Evolutionary conservation across 179 eudicot species (phyloP).

Genomic region (Beta corolliflora): DNA sequence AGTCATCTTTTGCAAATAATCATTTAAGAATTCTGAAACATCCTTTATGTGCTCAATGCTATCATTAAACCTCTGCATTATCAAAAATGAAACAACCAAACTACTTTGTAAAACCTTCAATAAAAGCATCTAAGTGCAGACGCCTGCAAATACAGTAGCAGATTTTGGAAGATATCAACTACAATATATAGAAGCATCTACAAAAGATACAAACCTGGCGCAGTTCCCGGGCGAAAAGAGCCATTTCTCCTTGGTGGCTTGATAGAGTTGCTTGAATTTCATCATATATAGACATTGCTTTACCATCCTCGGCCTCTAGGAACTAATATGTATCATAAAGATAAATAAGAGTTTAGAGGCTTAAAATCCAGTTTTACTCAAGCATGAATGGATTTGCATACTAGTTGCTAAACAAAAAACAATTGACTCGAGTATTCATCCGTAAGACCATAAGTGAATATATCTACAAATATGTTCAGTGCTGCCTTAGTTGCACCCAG

Average conservation of each 20-base stretch:
- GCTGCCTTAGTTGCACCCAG: background rate
- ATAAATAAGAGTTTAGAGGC: slow-evolving; percentile 2
- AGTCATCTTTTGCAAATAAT: slow-evolving; percentile 55
- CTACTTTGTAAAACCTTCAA: background rate
- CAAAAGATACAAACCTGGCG: slow-evolving; percentile 58
- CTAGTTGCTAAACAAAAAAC: background rate
- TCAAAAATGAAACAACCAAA: slow-evolving; percentile 6
- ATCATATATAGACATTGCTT: slow-evolving; percentile 70
- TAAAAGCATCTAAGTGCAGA: background rate
- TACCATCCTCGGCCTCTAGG: slow-evolving; percentile 58
- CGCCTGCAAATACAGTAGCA: background rate
- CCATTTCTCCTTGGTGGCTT: slow-evolving; percentile 84
- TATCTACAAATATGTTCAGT: background rate
- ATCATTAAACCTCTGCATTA: slow-evolving; percentile 66
- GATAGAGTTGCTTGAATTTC: slow-evolving; percentile 76
- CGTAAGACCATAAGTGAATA: background rate
- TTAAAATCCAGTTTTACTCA: background rate
- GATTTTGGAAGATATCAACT: background rate
- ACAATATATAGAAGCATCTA: background rate
- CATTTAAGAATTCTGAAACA: slow-evolving; percentile 59
- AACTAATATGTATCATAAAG: slow-evolving; percentile 41
- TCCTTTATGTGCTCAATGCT: slow-evolving; percentile 57
- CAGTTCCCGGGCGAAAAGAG: slow-evolving; percentile 82
- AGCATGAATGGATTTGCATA: background rate
- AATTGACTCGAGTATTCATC: background rate